Evolutionary conservation across 768 basidiomycete species (phyloP).

Genomic region (Suillus decipiens): DNA sequence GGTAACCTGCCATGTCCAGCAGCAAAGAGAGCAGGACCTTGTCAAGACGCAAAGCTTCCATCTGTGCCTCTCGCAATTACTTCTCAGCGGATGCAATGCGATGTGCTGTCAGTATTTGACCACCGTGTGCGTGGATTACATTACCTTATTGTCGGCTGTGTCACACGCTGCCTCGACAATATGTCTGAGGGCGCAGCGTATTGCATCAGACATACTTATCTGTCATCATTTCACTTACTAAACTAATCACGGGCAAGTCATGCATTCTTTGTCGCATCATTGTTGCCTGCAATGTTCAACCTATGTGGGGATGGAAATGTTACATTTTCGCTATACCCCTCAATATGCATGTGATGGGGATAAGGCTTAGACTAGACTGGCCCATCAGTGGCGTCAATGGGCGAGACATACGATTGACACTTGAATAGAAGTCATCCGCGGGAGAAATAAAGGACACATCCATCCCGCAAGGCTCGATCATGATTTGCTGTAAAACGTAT

Average conservation of each 20-base stretch:
- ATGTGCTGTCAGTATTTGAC: neutral
- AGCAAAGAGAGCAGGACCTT: neutral
- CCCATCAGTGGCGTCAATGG: neutral
- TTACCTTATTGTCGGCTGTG: too few relatives aligned
- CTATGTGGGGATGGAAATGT: neutral
- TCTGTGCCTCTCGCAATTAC: neutral
- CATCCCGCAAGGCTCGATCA: slow-evolving; percentile 4
- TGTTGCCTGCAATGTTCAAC: neutral
- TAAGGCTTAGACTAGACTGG: neutral
- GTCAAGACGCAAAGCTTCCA: neutral
- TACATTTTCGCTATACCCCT: neutral
- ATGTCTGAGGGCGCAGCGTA: too few relatives aligned
- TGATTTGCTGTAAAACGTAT: neutral
- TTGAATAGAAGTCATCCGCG: neutral
- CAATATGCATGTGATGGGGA: neutral
- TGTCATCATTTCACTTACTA: too few relatives aligned
- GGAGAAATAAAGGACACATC: neutral
- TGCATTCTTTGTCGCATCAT: neutral
- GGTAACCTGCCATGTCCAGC: neutral
- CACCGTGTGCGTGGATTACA: neutral
- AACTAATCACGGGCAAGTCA: neutral
- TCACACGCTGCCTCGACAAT: slow-evolving; percentile 5
- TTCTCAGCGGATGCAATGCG: slow-evolving; percentile 3
- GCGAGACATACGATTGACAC: neutral
- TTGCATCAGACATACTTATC: neutral